Base-by-base conservation (phyloP, 1,284 basidiomycete genomes). In the Earliella scabrosa region DNA sequence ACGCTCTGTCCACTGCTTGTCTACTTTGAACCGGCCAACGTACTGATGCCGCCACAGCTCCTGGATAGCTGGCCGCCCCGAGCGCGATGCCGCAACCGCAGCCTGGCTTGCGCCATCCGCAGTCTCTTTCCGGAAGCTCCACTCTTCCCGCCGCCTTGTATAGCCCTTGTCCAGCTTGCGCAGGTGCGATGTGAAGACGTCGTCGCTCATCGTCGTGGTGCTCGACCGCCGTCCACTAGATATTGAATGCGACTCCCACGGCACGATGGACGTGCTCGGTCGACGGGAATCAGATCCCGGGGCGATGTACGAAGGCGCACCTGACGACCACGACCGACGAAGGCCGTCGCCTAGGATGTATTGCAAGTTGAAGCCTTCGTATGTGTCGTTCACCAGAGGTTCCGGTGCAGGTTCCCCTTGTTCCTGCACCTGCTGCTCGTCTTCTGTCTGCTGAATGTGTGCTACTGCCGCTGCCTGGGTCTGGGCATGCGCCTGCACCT, bases 31-130 rank as follows among this genome's bases (percentile, higher is more conserved):
- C 52, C 79, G 73, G 26, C 90, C 90, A 26, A 86, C 78, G 43
- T 82, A 74, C n/a, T 80, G 77, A 64, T 85, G 88, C 52, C 77
- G 73, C 88, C 90, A 92, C 54, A 85, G 73, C 64, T 92, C 89
- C 58, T 85, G 81, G 8, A 78, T 71, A 29, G 82, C 79, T 3
- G 82, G 70, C 29, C 69, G 65, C 8, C 39, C 52, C 29, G 50
- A 47, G 38, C 52, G 55, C 31, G 54, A 58, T 13, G 65, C 54
- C 21, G 64, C 40, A 18, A 58, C 45, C 10, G 52, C 49, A 32
- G 56, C 55, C 21, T 68, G 71, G 9, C 67, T 60, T 6, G 63
- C 36, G 6, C 70, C 70, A 52, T 83, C 82, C 14, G 74, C 78
- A 23, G 71, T 79, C 67, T 88, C 86, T 58, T 76, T 78, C 54